Evolutionary conservation across 2,329 filamentous ascomycete genomes (phyloP).

Genomic region (Colletotrichum siamense): DNA sequence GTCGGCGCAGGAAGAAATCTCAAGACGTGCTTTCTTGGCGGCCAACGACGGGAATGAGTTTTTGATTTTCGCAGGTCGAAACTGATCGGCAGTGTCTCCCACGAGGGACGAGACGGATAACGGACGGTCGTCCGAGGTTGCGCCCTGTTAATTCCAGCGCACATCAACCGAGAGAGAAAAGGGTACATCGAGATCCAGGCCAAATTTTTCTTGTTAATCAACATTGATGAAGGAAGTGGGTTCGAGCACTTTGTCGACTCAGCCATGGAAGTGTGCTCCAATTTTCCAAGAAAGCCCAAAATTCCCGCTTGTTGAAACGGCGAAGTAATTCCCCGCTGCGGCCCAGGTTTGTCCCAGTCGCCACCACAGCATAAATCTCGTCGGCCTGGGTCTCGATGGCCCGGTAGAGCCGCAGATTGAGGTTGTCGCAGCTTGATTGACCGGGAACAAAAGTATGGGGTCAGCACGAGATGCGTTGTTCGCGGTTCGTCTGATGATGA

Average conservation of each 20-base stretch:
- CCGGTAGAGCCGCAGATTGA: constrained; percentile 17
- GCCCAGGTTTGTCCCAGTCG: neutral
- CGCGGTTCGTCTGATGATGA: constrained; percentile 19
- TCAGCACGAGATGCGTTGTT: neutral
- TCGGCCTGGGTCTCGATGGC: neutral
- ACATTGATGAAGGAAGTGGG: neutral
- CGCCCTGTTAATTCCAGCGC: neutral
- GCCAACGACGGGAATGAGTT: neutral
- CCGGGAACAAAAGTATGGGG: neutral
- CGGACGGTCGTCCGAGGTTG: neutral
- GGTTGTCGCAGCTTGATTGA: constrained; percentile 17
- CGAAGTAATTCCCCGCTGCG: neutral
- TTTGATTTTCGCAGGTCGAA: neutral
- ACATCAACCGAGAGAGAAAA: neutral
- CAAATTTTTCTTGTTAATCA: neutral
- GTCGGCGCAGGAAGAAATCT: neutral
- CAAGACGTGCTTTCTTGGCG: neutral
- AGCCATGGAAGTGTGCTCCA: neutral
- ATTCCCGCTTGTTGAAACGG: constrained; percentile 10
- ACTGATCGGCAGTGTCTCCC: neutral
- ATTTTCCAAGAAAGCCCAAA: neutral
- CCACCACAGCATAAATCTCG: neutral
- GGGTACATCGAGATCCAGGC: neutral
- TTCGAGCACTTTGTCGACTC: neutral
- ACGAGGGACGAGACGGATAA: neutral